phyloP scores from a whole-genome alignment of 805 yeast species.

The Wickerhamomyces pijperi region DNA sequence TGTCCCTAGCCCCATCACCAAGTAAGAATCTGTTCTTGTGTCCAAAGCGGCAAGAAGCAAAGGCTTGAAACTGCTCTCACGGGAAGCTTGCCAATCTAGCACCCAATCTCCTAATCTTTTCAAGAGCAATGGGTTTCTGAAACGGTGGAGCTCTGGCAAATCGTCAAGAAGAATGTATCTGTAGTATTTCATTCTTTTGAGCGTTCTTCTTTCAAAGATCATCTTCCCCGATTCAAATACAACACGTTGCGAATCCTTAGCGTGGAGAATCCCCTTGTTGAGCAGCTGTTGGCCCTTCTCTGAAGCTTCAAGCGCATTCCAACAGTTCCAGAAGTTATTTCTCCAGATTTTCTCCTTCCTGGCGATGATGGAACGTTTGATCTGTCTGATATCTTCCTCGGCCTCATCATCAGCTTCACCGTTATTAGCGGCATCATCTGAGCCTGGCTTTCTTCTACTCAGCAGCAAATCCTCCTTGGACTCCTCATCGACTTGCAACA shows the following conservation, averaged over 20 bases:
- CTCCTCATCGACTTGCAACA: conserved; percentile 57
- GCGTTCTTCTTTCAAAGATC: conserved; percentile 70
- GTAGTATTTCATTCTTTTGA: conserved; percentile 71
- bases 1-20: conserved; percentile 86
- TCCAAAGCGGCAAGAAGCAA: conserved; percentile 80
- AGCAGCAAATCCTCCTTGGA: conserved; percentile 1
- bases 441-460: no score
- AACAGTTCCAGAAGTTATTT: conserved; percentile 56
- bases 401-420: conserved; percentile 19
- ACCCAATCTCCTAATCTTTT: conserved; percentile 85
- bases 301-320: conserved; percentile 46
- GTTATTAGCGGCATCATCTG: neutral
- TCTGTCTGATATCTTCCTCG: conserved; percentile 14
- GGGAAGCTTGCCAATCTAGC: conserved; percentile 81
- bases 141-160: conserved; percentile 70
- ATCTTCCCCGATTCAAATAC: conserved; percentile 84
- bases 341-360: conserved; percentile 58
- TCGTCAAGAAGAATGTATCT: conserved; percentile 83
- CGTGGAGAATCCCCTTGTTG: conserved; percentile 65
- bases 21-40: conserved; percentile 58
- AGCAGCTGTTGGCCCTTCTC: conserved; percentile 32
- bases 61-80: conserved; percentile 54
- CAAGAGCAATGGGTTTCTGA: conserved; percentile 78
- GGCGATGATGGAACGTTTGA: conserved; percentile 15
- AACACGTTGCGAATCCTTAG: conserved; percentile 73